These are phyloP conservation scores for Ceriops zippeliana DNA, from an alignment of 345 rosid species.

Conservation along the genomic window DNA sequence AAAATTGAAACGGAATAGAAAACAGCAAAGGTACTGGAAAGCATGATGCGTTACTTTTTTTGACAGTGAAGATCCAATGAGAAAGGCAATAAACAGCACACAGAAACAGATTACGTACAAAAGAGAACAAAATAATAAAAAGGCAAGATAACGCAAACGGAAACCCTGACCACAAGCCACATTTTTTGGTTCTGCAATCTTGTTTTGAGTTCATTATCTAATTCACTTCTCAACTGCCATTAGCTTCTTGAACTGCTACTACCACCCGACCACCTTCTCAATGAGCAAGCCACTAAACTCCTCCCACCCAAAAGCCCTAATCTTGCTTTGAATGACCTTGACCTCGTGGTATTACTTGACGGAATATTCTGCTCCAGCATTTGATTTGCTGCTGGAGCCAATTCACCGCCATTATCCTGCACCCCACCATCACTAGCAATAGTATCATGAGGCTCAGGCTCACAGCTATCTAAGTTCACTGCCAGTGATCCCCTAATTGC, in stretches of 20 bases:
- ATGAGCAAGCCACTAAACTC: conserved; percentile 72
- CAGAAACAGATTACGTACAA: conserved; percentile 27
- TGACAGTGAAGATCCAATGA: conserved; percentile 27
- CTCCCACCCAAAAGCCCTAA: conserved; percentile 62
- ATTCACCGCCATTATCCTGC: conserved; percentile 48
- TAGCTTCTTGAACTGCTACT: conserved; percentile 41
- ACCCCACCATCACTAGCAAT: conserved; percentile 52
- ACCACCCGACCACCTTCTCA: conserved; percentile 57
- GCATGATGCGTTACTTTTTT: conserved; percentile 11
- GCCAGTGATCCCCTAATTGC: conserved; percentile 43
- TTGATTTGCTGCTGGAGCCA: conserved; percentile 38
- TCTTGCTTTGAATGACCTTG: conserved; percentile 60
- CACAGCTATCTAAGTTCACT: conserved; percentile 58
- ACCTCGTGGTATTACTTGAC: conserved; percentile 41
- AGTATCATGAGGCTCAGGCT: conserved; percentile 44
- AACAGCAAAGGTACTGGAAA: not conserved
- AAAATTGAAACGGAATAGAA: too few relatives aligned
- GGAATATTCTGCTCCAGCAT: conserved; percentile 36
- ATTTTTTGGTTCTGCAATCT: conserved; percentile 7
- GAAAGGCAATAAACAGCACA: conserved; percentile 33
- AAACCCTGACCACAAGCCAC: conserved; percentile 2
- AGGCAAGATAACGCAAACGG: conserved; percentile 25
- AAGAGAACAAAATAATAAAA: conserved; percentile 16
- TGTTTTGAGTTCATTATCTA: conserved; percentile 9
- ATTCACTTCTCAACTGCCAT: conserved; percentile 2